A percentile compares a stretch with the other conserved stretches of the same genome.
Evolutionary conservation across 305 asterid species (phyloP).

Genomic region (Fraxinus floribunda): DNA sequence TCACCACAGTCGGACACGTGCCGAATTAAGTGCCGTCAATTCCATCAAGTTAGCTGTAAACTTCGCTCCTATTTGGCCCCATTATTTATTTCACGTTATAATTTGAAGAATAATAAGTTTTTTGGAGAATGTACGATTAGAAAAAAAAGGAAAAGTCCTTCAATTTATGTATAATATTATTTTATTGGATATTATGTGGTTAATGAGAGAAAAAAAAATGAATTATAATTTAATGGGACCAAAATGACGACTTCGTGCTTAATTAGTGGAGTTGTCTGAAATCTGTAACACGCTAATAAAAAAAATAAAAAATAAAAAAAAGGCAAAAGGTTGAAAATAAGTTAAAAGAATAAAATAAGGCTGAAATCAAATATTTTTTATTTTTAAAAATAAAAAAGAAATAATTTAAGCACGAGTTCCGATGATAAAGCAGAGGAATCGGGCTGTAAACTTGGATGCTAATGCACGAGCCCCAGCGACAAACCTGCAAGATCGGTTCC

Average conservation of each 20-base stretch:
- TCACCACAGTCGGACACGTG: neutral
- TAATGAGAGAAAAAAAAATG: too few species aligned
- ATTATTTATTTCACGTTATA: too few species aligned
- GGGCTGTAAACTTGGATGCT: slow-evolving; percentile 46
- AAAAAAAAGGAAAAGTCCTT: too few species aligned
- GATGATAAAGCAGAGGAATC: slow-evolving; percentile 31
- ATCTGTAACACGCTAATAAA: neutral
- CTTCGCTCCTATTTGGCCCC: neutral
- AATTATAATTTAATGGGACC: too few species aligned
- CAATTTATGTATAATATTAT: too few species aligned
- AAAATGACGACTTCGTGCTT: slow-evolving; percentile 18
- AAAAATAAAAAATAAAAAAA: neutral
- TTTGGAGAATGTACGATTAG: too few species aligned
- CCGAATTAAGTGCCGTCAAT: neutral
- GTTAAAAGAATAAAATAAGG: slow-evolving; percentile 9
- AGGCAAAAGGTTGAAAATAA: slow-evolving; percentile 5
- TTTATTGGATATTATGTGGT: too few species aligned
- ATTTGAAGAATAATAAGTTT: too few species aligned
- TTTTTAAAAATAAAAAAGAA: neutral
- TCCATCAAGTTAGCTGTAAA: slow-evolving; percentile 25
- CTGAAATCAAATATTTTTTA: slow-evolving; percentile 13
- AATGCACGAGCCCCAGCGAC: slow-evolving; percentile 48
- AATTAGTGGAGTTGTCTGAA: slow-evolving; percentile 26
- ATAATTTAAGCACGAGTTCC: slow-evolving; percentile 28
- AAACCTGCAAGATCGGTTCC: slow-evolving; percentile 52